These are phyloP conservation scores for Teunomyces funiuensis DNA, from an alignment of 805 yeast genomes.

Conservation along the genomic window DNA sequence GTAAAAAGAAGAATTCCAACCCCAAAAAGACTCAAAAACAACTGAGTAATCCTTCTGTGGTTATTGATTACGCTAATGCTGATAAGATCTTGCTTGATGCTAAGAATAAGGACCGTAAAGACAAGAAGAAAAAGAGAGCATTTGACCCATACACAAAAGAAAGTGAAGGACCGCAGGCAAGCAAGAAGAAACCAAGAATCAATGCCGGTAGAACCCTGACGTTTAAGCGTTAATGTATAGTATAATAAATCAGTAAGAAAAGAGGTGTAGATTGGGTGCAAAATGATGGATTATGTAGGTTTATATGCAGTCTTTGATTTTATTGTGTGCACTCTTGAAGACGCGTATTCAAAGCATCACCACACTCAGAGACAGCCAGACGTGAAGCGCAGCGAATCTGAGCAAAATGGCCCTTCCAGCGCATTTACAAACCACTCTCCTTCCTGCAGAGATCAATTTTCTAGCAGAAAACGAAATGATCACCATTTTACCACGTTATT, in stretches of 20 bases:
- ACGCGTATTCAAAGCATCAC: slow-evolving; percentile 2
- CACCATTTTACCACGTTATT: slow-evolving; percentile 75
- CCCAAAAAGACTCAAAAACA: slow-evolving; percentile 9
- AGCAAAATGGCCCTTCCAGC: slow-evolving; percentile 61
- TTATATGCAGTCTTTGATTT: neutral
- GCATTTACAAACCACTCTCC: slow-evolving; percentile 52
- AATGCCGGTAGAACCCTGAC: slow-evolving; percentile 40
- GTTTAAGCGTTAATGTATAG: slow-evolving; percentile 15
- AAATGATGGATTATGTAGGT: neutral
- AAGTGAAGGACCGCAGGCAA: slow-evolving; percentile 53
- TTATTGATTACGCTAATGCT: slow-evolving; percentile 46
- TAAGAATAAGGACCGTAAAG: slow-evolving; percentile 11
- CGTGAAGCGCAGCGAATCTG: neutral
- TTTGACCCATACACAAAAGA: slow-evolving; percentile 61
- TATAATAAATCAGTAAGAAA: neutral
- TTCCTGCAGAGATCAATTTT: slow-evolving; percentile 79
- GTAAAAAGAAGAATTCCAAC: slow-evolving; percentile 18
- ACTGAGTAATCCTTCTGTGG: slow-evolving; percentile 15
- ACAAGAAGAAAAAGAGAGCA: slow-evolving; percentile 38
- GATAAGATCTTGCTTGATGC: slow-evolving; percentile 39
- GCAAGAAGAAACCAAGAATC: slow-evolving; percentile 43
- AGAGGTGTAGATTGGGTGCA: neutral
- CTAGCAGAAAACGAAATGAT: slow-evolving; percentile 79
- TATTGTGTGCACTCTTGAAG: neutral
- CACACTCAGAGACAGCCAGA: neutral